Percentiles rank a stretch among this genome's conserved stretches.
Evolutionary conservation across 1,284 basidiomycete species (phyloP).

Genomic region (Takashimella tepidaria): DNA sequence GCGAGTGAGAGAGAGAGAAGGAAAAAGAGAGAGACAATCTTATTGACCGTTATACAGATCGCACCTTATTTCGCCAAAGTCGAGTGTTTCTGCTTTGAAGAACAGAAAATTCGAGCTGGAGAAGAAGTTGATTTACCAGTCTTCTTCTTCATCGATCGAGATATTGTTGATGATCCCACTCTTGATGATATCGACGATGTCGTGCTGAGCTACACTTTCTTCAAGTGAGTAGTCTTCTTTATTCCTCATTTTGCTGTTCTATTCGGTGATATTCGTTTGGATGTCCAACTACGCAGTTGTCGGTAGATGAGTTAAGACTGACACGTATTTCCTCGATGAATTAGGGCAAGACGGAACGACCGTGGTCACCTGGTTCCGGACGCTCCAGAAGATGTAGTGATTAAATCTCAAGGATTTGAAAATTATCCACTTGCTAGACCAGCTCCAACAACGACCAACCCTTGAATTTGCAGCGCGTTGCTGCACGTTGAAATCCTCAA

Average conservation of each 20-base stretch:
- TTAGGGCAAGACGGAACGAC: constrained; percentile 70
- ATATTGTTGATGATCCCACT: constrained; percentile 84
- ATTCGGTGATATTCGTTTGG: not conserved
- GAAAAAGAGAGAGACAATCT: not conserved
- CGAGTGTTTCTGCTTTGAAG: constrained; percentile 99
- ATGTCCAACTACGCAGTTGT: not conserved
- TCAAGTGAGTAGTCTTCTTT: constrained; percentile 59
- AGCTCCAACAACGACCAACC: not conserved
- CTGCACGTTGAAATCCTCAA: no score
- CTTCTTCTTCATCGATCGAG: constrained; percentile 97
- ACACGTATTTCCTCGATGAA: no score
- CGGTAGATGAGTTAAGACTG: constrained; percentile 5
- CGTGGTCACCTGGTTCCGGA: constrained; percentile 80
- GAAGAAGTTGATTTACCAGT: constrained; percentile 98
- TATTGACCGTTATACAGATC: constrained; percentile 55
- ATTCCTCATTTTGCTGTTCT: not conserved
- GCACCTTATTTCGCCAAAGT: constrained; percentile 99
- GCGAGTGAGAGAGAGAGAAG: not conserved
- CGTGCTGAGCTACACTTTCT: constrained; percentile 95
- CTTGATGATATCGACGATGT: constrained; percentile 84
- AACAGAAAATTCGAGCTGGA: constrained; percentile 88
- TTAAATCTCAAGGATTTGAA: constrained; percentile 65
- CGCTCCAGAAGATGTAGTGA: constrained; percentile 68
- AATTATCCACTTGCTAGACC: constrained; percentile 21
- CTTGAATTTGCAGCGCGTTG: no score